These are phyloP conservation scores for Melocanna baccifera DNA, from an alignment of 176 grass and related monocot species.

Conservation along the genomic window DNA sequence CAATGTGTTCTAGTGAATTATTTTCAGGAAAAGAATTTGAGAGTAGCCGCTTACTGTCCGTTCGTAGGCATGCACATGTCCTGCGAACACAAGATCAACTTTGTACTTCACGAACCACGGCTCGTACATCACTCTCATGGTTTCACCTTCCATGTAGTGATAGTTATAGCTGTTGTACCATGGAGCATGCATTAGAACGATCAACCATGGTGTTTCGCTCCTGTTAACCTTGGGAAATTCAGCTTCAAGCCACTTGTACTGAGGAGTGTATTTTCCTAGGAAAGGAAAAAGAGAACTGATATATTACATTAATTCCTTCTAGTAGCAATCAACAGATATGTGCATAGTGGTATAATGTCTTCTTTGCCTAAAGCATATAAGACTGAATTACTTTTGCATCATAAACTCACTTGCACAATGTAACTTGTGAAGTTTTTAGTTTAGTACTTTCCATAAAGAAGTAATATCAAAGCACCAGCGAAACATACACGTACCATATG, in stretches of 20 bases:
- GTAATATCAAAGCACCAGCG: not conserved
- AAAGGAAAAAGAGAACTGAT: not conserved
- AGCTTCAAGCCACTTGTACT: conserved; percentile 81
- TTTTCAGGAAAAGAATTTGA: not conserved
- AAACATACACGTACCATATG: conserved; percentile 58
- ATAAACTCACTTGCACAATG: not conserved
- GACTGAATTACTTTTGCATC: not conserved
- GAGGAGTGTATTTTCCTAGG: conserved; percentile 78
- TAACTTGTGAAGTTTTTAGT: not conserved
- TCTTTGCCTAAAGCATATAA: not conserved
- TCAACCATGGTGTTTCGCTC: conserved; percentile 88
- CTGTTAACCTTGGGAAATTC: conserved; percentile 90
- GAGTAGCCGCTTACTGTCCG: conserved; percentile 53
- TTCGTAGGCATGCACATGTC: conserved; percentile 93
- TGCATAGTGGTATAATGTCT: not conserved
- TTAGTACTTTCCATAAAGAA: not conserved
- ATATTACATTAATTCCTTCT: not conserved
- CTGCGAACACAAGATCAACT: conserved; percentile 80
- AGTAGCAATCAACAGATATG: not conserved
- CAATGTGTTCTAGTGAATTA: not conserved
- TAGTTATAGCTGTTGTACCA: conserved; percentile 99
- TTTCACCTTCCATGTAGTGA: conserved; percentile 95
- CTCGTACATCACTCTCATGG: conserved; percentile 91
- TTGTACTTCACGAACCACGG: conserved; percentile 88
- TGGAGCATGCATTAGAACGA: conserved; percentile 84